Evolutionary conservation across 208 protist species (phyloP).

Genomic region (Leishmania mexicana): DNA sequence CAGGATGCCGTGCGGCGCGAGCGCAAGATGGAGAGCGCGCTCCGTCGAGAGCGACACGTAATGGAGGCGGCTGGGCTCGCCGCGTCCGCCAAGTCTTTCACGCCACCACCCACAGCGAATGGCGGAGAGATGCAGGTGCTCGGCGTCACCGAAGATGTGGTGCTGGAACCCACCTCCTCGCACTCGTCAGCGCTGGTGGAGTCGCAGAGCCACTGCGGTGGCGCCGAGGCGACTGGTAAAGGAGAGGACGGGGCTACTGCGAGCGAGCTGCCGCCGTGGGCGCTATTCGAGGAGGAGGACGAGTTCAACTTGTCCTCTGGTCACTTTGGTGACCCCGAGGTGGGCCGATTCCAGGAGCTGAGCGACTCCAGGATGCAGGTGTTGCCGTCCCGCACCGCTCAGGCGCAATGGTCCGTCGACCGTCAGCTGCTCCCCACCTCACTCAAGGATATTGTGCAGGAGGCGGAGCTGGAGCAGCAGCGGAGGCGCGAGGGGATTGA

Average conservation of each 20-base stretch:
- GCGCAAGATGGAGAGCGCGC: constrained; percentile 45
- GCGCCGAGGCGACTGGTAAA: not conserved
- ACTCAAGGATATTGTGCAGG: constrained; percentile 67
- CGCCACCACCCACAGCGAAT: constrained; percentile 17
- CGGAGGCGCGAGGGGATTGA: constrained; percentile 60
- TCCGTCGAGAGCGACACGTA: constrained; percentile 72
- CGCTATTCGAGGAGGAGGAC: constrained; percentile 67
- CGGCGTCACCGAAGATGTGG: constrained; percentile 26
- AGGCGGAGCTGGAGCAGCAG: constrained; percentile 62
- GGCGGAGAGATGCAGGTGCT: constrained; percentile 33
- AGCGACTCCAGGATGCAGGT: constrained; percentile 82
- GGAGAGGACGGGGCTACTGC: constrained; percentile 10
- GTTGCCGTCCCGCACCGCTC: constrained; percentile 63
- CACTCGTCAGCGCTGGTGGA: not conserved
- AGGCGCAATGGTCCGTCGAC: constrained; percentile 73
- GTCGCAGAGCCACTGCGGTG: not conserved
- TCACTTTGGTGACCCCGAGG: constrained; percentile 72
- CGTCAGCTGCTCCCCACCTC: constrained; percentile 66
- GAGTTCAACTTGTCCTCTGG: constrained; percentile 85
- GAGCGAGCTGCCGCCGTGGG: constrained; percentile 87
- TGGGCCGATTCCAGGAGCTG: constrained; percentile 81
- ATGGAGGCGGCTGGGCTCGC: constrained; percentile 68
- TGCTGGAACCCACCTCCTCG: not conserved
- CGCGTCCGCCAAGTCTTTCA: constrained; percentile 65
- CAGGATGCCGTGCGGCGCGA: constrained; percentile 58